Conservation (phyloP, 1,139 yeast species). For the Debaryomycetaceae sp. region DNA sequence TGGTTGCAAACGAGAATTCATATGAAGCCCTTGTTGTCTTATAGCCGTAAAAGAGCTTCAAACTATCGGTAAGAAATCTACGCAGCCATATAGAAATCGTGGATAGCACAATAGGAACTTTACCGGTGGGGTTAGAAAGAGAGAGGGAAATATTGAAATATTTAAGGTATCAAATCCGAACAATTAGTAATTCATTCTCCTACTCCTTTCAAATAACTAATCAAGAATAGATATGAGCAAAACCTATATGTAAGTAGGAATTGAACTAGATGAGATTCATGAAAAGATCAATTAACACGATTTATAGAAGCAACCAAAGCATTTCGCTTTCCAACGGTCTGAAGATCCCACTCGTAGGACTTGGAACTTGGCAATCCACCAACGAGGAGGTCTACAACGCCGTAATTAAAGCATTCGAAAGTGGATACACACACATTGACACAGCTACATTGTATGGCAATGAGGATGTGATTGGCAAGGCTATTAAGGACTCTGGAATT, state of each 20-base stretch:
- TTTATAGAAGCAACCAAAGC: conserved; percentile 13
- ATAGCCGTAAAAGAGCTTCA: too few relatives aligned
- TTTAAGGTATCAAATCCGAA: too few relatives aligned
- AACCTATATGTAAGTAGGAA: not conserved
- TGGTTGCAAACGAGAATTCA: too few relatives aligned
- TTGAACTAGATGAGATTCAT: too few relatives aligned
- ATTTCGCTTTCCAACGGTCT: conserved; percentile 53
- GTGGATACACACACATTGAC: conserved; percentile 75
- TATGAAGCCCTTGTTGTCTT: too few relatives aligned
- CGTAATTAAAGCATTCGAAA: conserved; percentile 55
- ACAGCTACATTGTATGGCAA: conserved; percentile 66
- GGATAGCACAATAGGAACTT: too few relatives aligned
- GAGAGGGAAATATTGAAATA: too few relatives aligned
- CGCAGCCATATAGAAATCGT: too few relatives aligned
- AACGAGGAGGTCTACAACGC: conserved; percentile 51
- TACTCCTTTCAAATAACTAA: too few relatives aligned
- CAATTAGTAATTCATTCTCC: too few relatives aligned
- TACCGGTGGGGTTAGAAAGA: too few relatives aligned
- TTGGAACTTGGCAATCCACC: conserved; percentile 71
- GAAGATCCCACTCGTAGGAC: conserved; percentile 60
- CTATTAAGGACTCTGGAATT: conserved; percentile 57
- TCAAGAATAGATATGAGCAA: not conserved
- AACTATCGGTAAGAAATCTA: too few relatives aligned
- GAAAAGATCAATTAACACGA: not conserved
- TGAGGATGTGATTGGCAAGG: conserved; percentile 61